phyloP scores from a whole-genome alignment of 345 rosid genomes.

The Cardamine chenopodiifolia region DNA sequence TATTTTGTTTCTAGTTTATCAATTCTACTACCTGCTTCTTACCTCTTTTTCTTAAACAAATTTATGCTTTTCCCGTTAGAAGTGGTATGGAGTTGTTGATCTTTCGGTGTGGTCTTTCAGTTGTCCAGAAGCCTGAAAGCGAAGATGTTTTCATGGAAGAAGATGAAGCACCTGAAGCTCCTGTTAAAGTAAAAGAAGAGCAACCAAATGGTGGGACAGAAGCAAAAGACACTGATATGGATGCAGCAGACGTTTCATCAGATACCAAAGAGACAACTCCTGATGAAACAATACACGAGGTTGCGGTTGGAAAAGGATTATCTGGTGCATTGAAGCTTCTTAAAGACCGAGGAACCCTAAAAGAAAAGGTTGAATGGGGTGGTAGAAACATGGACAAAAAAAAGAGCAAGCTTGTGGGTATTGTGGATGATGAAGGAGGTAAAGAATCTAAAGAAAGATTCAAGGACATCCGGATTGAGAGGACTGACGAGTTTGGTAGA shows the following conservation, averaged over 20 bases:
- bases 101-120: slow-evolving; percentile 51
- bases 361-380: slow-evolving; percentile 92
- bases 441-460: slow-evolving; percentile 48
- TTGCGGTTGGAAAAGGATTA: slow-evolving; percentile 85
- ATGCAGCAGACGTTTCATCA: slow-evolving; percentile 51
- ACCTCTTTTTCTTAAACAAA: background rate
- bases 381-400: slow-evolving; percentile 99
- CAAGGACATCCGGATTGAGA: slow-evolving; percentile 80
- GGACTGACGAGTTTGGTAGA: slow-evolving; percentile 96
- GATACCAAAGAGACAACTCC: slow-evolving; percentile 66
- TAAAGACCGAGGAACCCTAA: slow-evolving; percentile 88
- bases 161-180: slow-evolving; percentile 66
- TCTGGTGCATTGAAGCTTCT: slow-evolving; percentile 84
- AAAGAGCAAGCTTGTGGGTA: slow-evolving; percentile 94
- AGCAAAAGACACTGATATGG: slow-evolving; percentile 53
- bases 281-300: slow-evolving; percentile 86
- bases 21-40: background rate
- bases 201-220: slow-evolving; percentile 68
- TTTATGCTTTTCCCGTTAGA: background rate
- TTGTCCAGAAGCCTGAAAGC: slow-evolving; percentile 57
- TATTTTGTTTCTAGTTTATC: background rate
- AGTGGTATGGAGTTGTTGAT: slow-evolving; percentile 9
- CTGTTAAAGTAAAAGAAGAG: slow-evolving; percentile 59
- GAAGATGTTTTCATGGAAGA: slow-evolving; percentile 95
- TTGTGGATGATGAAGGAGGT: slow-evolving; percentile 52